Base-by-base conservation (phyloP, 225 moss, liverwort and hornwort genomes). In the Pseudoscleropodium purum region DNA sequence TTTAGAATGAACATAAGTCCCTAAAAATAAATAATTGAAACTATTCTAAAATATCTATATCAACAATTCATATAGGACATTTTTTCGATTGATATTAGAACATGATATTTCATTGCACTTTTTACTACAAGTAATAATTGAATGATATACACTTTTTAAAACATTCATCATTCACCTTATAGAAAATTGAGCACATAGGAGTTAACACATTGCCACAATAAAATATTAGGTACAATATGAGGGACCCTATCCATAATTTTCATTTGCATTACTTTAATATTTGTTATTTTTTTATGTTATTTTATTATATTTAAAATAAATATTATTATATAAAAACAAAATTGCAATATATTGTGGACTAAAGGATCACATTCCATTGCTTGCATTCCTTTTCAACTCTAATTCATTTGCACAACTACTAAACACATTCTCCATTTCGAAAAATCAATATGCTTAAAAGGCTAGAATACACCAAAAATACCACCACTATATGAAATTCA, bases 221-320 rank as follows among this genome's bases (percentile, higher is more conserved):
- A 75, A 49, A 33, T 49, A 31, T 49, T 33, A 4, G 18, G 0
- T 47, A 47, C 0, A 0, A 31, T 75, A 5, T 0, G 0, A 45
- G 4, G 29, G 17, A 0, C 3, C 3, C 0, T 4, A 11, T 75
- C 2, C 0, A 75, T 18, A 18, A 47, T 11, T 75, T 45, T 74
- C 18, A 29, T 29, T 30, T 74, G 3, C 30, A 75, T 18, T 75
- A 18, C 11, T 30, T 30, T 6, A 11, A 75, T 75, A 47, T 11
- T 25, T 41, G 0, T 74, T n/a, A n/a, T 47, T 30, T 75, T 0
- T 9, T 0, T 47, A 18, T 18, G 30, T 6, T 47, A 47, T 30
- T 47, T 45, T 17, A 27, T 73, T 41, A 13, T 15, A 7, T 25
- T 72, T 25, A 25, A 25, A 8, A 43, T 73, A 1, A 0, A 16